Percentiles rank a stretch among this genome's conserved stretches.
Evolutionary conservation across 2,329 filamentous ascomycete genomes (phyloP).

Genomic region (Pestalotiopsis sp.): DNA sequence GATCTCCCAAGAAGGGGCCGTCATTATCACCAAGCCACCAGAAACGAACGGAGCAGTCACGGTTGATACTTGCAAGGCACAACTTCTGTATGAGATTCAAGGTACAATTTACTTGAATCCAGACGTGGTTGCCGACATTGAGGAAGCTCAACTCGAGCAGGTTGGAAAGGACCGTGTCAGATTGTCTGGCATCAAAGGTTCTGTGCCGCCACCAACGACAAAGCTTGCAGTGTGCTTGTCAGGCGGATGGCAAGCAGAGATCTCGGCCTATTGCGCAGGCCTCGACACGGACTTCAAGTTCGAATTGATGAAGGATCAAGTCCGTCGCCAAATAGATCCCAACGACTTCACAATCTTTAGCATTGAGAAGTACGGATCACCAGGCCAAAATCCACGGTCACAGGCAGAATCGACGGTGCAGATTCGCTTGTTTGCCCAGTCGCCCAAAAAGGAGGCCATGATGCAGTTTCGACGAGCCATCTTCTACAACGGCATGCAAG

Average conservation of each 20-base stretch:
- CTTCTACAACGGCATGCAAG: conserved; percentile 28
- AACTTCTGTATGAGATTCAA: conserved; percentile 49
- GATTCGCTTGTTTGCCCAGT: conserved; percentile 40
- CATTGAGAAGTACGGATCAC: conserved; percentile 31
- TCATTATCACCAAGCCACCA: conserved; percentile 23
- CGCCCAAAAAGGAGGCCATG: conserved; percentile 31
- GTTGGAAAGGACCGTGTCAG: conserved; percentile 36
- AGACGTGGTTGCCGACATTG: conserved; percentile 43
- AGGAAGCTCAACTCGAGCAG: conserved; percentile 48
- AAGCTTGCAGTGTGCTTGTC: conserved; percentile 14
- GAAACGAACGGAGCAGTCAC: conserved; percentile 23
- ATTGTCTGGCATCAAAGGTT: conserved; percentile 39
- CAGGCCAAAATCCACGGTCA: conserved; percentile 31
- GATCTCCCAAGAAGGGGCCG: neutral
- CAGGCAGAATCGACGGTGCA: conserved; percentile 39
- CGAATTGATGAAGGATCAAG: conserved; percentile 26
- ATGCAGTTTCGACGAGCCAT: conserved; percentile 25
- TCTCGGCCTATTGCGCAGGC: conserved; percentile 5
- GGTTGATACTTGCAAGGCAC: conserved; percentile 35
- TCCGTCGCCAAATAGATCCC: conserved; percentile 30
- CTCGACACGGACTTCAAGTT: conserved; percentile 15
- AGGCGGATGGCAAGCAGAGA: conserved; percentile 16
- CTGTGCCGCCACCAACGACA: conserved; percentile 30
- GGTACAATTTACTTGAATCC: conserved; percentile 46
- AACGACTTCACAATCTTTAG: conserved; percentile 29